phyloP scores from a whole-genome alignment of 1,284 basidiomycete genomes.

The Irpex sp. region DNA sequence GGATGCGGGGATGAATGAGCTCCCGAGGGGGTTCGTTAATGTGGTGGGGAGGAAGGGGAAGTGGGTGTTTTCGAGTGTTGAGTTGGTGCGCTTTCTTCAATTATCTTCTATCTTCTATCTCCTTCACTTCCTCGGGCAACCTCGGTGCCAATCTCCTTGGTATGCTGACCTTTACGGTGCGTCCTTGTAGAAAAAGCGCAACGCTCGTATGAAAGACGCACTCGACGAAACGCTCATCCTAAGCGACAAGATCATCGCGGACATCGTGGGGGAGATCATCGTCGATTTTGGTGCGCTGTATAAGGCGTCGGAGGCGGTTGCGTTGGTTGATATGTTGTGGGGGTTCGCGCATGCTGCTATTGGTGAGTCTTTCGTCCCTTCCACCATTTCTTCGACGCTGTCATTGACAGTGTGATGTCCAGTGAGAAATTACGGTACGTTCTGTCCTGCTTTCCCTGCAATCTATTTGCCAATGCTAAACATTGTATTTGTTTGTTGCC shows the following conservation, averaged over 20 bases:
- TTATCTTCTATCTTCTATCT: background rate
- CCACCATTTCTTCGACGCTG: background rate
- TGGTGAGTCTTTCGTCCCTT: slow-evolving; percentile 37
- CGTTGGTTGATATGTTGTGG: slow-evolving; percentile 81
- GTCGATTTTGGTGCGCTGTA: slow-evolving; percentile 72
- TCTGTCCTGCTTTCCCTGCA: background rate
- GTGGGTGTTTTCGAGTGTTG: slow-evolving; percentile 73
- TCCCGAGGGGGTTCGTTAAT: slow-evolving; percentile 70
- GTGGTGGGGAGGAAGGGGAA: slow-evolving; percentile 60
- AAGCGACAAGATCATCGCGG: slow-evolving; percentile 76
- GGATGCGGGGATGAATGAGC: slow-evolving; percentile 31
- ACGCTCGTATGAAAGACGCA: slow-evolving; percentile 79
- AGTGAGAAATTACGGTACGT: slow-evolving; percentile 70
- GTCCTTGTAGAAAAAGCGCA: too few relatives aligned
- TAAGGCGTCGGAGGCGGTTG: slow-evolving; percentile 85
- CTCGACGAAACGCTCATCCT: slow-evolving; percentile 78
- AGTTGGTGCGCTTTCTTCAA: slow-evolving; percentile 54
- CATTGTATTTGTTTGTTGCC: background rate
- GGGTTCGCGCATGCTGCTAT: slow-evolving; percentile 80
- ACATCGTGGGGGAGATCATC: slow-evolving; percentile 61
- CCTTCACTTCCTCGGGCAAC: too few relatives aligned
- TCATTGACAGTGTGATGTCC: background rate
- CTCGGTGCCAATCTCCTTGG: too few relatives aligned
- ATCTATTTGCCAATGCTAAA: background rate
- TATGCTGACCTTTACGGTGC: too few relatives aligned